A percentile compares a stretch with the other conserved stretches of the same genome.
phyloP scores from a whole-genome alignment of 257 asterid species.

The Solanum megistacrolobum region DNA sequence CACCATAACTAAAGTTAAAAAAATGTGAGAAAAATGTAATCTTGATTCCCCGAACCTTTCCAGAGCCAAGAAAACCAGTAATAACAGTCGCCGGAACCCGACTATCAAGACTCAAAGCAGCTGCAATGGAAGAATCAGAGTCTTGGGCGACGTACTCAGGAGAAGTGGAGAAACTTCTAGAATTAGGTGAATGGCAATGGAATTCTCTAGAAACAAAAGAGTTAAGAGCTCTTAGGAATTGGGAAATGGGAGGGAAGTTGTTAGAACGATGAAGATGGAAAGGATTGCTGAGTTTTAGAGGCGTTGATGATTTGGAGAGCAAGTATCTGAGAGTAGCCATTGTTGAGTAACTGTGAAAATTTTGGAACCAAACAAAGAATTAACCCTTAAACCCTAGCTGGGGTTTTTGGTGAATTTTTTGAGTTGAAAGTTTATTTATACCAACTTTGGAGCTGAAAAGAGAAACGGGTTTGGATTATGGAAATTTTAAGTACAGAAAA shows the following conservation, averaged over 20 bases:
- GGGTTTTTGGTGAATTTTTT: background rate
- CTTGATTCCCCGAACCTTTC: constrained; percentile 42
- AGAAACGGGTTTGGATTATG: background rate
- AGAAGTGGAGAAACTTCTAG: constrained; percentile 45
- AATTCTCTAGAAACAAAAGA: constrained; percentile 11
- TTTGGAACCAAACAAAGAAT: background rate
- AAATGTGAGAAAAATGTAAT: background rate
- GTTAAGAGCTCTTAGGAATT: constrained; percentile 19
- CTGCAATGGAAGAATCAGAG: constrained; percentile 48
- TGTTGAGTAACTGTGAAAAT: background rate
- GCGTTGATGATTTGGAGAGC: constrained; percentile 35
- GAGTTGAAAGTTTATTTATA: background rate
- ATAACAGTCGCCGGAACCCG: constrained; percentile 85
- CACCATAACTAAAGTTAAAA: background rate
- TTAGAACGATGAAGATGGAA: constrained; percentile 14
- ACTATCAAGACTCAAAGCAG: constrained; percentile 58
- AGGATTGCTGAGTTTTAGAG: constrained; percentile 5
- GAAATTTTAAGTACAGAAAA: background rate
- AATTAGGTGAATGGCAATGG: constrained; percentile 8
- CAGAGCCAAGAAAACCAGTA: constrained; percentile 95
- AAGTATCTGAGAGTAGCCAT: constrained; percentile 48
- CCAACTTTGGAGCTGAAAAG: background rate
- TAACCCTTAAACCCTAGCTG: background rate
- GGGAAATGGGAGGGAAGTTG: background rate
- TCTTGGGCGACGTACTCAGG: constrained; percentile 34